Percentiles rank a stretch among this genome's conserved stretches.
Evolutionary conservation across 805 yeast species (phyloP).

Genomic region (Cyberlindnera suaveolens): DNA sequence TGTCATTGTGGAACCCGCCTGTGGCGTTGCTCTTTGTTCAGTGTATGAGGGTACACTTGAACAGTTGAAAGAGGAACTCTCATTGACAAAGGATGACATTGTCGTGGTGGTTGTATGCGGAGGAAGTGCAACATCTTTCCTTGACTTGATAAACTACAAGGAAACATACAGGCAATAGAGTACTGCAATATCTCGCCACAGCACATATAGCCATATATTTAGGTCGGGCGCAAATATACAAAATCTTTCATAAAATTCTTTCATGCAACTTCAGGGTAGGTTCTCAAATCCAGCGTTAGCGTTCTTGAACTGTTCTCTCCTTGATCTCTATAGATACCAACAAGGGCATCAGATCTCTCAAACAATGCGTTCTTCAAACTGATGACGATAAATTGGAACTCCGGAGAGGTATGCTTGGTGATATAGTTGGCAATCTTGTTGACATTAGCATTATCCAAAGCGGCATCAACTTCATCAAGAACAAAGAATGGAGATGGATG

Average conservation of each 20-base stretch:
- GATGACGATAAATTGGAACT: conserved; percentile 87
- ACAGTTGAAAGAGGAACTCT: conserved; percentile 24
- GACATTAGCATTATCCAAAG: conserved; percentile 86
- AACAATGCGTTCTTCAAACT: conserved; percentile 82
- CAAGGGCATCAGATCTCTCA: conserved; percentile 83
- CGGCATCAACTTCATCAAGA: conserved; percentile 97
- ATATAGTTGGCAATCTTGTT: conserved; percentile 83
- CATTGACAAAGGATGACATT: conserved; percentile 33
- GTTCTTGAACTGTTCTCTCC: conserved; percentile 64
- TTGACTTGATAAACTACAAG: conserved; percentile 20
- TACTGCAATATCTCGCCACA: not conserved
- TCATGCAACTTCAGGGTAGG: conserved; percentile 38
- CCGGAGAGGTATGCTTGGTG: conserved; percentile 63
- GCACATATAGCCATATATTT: not conserved
- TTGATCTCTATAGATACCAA: conserved; percentile 88
- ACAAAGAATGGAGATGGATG: conserved; percentile 96
- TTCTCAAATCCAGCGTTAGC: conserved; percentile 64
- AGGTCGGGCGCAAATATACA: not conserved
- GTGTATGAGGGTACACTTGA: conserved; percentile 33
- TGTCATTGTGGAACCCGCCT: conserved; percentile 60
- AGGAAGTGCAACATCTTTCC: conserved; percentile 33
- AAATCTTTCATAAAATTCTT: not conserved
- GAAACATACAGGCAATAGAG: not conserved
- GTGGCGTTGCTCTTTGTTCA: conserved; percentile 61
- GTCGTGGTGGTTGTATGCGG: conserved; percentile 58